Percentiles rank a stretch among this genome's conserved stretches.
Conservation (phyloP, 2,329 filamentous ascomycete genomes). For the Cercospora citrullina region DNA sequence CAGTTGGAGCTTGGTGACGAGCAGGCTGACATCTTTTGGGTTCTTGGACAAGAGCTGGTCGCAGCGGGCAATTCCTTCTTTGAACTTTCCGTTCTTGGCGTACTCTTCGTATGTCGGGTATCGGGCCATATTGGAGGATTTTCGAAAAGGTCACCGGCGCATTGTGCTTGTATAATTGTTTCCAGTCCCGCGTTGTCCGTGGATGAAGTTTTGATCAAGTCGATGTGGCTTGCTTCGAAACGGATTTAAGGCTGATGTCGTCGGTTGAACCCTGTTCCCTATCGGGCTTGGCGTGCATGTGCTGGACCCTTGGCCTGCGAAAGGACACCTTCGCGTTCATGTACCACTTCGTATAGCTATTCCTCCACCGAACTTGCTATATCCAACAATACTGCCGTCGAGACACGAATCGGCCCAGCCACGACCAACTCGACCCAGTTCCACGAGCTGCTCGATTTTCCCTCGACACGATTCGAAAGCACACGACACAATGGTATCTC, state of each 20-base stretch:
- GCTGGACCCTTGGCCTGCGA: constrained; percentile 1
- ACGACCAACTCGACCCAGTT: not conserved
- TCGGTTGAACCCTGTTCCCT: constrained; percentile 4
- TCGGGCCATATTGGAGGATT: constrained; percentile 32
- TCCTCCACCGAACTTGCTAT: not conserved
- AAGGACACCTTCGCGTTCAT: constrained; percentile 14
- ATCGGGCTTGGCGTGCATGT: constrained; percentile 7
- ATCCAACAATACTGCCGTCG: not conserved
- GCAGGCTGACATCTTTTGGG: constrained; percentile 33
- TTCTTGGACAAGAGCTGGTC: constrained; percentile 36
- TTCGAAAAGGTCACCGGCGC: not conserved
- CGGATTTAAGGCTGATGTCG: constrained; percentile 3
- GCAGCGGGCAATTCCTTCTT: constrained; percentile 38
- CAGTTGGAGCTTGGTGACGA: constrained; percentile 38
- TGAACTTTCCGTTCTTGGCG: constrained; percentile 30
- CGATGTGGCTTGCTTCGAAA: not conserved
- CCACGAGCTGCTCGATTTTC: not conserved
- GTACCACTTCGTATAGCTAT: not conserved
- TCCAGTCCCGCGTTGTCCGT: not conserved
- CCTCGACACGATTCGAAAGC: not conserved
- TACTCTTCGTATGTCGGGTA: constrained; percentile 40
- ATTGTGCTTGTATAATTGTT: not conserved
- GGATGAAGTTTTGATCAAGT: constrained; percentile 2
- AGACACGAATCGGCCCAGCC: not conserved
- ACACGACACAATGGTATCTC: constrained; percentile 15